Base-by-base conservation (phyloP, 1,284 basidiomycete species). In the Ceratobasidium sp. region DNA sequence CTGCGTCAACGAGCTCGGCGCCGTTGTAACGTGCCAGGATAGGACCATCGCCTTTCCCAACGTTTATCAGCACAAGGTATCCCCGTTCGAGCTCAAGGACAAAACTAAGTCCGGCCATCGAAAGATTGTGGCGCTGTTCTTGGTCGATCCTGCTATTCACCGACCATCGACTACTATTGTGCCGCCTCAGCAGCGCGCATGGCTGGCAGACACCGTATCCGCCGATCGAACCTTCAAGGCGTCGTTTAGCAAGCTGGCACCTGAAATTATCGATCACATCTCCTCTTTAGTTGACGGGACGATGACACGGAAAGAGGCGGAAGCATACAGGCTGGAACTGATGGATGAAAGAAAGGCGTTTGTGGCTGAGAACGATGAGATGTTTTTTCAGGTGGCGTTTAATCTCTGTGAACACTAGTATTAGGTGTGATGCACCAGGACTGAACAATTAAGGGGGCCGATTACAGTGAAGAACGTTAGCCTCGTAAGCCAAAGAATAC, bases 111-210 rank as follows among this genome's bases (percentile, higher is more conserved):
- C 85, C 0, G 88, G 87, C 0, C 85, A 87, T 76, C 83, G 86
- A 49, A 88, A 88, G 80, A 86, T 89, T 52, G 79, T 89, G 7
- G 85, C 85, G 0, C 81, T 88, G 29, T 89, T 87, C 81, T 84
- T 89, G 19, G 86, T 88, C 56, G 87, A 89, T 80, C 87, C 88
- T 0, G 82, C 85, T 69, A 81, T 85, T n/a, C 81, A 54, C 22
- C 83, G 86, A 34, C 83, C 83, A 8, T 86, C 85, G 0, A 86
- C 87, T 0, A 83, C 81, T 2, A 79, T 86, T 74, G 84, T 89
- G 0, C 85, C 87, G 0, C 85, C 85, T n/a, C 87, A 88, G 79
- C 84, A 83, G 71, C 68, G 80, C 43, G 82, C 84, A 22, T 86
- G 86, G 84, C 83, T 83, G 80, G 65, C 76, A 25, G 77, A 81